Evolutionary conservation across 2,329 filamentous ascomycete genomes (phyloP).

Genomic region (Colletotrichum tabaci): DNA sequence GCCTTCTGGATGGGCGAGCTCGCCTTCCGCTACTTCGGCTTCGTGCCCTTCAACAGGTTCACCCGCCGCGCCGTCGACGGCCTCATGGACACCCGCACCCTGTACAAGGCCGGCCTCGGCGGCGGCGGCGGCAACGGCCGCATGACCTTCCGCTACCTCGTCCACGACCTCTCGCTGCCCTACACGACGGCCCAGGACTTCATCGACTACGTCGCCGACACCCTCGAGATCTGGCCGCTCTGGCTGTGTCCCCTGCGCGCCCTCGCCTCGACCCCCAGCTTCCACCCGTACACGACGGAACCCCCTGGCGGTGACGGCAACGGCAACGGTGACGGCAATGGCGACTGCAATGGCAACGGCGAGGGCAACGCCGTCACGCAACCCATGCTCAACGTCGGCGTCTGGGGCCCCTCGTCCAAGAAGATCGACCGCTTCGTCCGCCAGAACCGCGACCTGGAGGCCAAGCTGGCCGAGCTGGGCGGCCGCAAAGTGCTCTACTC

Average conservation of each 20-base stretch:
- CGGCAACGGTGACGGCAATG: too few relatives aligned
- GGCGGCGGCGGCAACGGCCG: conserved; percentile 68
- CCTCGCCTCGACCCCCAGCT: conserved; percentile 52
- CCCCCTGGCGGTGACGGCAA: background rate
- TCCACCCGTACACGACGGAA: conserved; percentile 37
- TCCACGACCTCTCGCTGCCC: conserved; percentile 74
- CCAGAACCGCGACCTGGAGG: conserved; percentile 73
- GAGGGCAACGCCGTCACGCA: background rate
- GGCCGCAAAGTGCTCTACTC: conserved; percentile 82
- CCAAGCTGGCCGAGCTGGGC: conserved; percentile 69
- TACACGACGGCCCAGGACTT: conserved; percentile 60
- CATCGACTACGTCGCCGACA: conserved; percentile 62
- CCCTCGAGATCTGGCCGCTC: conserved; percentile 65
- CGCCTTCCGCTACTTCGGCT: conserved; percentile 73
- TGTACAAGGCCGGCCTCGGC: conserved; percentile 76
- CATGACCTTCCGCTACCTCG: conserved; percentile 71
- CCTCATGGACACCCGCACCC: conserved; percentile 74
- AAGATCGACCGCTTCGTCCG: conserved; percentile 63
- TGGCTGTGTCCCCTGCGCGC: conserved; percentile 70
- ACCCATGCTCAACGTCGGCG: conserved; percentile 69
- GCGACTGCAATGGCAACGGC: too few relatives aligned
- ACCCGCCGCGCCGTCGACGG: conserved; percentile 74
- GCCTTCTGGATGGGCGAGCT: conserved; percentile 78
- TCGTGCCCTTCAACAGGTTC: conserved; percentile 74
- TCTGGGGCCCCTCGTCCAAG: conserved; percentile 69